phyloP scores from a whole-genome alignment of 2,329 filamentous ascomycete genomes.

The Talaromyces atroroseus region DNA sequence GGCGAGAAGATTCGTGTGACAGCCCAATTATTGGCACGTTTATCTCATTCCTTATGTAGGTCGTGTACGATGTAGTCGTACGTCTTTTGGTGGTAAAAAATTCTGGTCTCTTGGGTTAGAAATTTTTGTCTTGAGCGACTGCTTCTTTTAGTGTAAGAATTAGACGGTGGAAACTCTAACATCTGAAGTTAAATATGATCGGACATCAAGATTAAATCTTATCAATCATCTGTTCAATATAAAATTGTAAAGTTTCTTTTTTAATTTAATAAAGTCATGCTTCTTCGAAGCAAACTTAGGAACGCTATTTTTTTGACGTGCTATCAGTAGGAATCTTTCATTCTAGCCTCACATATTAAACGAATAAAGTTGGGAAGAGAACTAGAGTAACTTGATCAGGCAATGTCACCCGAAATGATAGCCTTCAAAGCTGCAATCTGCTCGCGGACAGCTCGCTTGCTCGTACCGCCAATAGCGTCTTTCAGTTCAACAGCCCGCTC shows the following conservation, averaged over 20 bases:
- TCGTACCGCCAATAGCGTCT: constrained; percentile 71
- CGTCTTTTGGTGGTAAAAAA: too few species aligned
- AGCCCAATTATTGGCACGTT: too few species aligned
- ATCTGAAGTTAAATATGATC: too few species aligned
- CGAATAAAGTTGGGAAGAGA: not conserved
- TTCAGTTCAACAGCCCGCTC: constrained; percentile 77
- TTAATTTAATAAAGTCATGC: not conserved
- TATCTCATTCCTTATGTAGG: too few species aligned
- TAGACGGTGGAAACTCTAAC: too few species aligned
- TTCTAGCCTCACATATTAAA: not conserved
- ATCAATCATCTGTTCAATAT: not conserved
- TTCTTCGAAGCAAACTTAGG: not conserved
- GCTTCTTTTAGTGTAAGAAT: too few species aligned
- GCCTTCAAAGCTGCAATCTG: constrained; percentile 62
- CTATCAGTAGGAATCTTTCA: not conserved
- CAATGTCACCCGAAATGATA: constrained; percentile 25
- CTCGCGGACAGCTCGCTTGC: constrained; percentile 60
- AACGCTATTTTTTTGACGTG: not conserved
- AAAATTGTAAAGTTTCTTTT: not conserved
- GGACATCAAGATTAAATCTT: too few species aligned
- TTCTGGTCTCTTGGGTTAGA: too few species aligned
- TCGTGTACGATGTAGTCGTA: too few species aligned
- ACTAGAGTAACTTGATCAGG: not conserved
- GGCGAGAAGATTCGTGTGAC: too few species aligned
- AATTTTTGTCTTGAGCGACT: too few species aligned